A percentile compares a stretch with the other conserved stretches of the same genome.
These are phyloP conservation scores for Vanderwaltozyma polyspora DNA, from an alignment of 805 yeast species.

Conservation along the genomic window DNA sequence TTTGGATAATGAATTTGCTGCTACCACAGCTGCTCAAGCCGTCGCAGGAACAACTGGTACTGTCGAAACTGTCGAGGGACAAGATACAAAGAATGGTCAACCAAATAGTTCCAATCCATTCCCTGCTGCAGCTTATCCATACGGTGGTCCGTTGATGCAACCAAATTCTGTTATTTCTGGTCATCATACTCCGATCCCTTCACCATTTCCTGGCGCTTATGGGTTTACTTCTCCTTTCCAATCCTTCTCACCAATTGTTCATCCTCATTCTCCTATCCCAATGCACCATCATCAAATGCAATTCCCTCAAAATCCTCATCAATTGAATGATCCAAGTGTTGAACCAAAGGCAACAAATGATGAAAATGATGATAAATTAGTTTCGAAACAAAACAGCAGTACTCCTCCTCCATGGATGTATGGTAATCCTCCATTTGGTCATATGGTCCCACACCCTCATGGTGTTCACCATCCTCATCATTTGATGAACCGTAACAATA, in stretches of 20 bases:
- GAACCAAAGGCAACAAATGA: neutral
- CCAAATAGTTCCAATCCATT: conserved; percentile 5
- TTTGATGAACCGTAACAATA: conserved; percentile 11
- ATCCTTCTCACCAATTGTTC: conserved; percentile 23
- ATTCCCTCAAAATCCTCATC: conserved; percentile 2
- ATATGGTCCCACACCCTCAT: conserved; percentile 20
- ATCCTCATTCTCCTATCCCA: conserved; percentile 19
- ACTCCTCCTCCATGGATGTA: conserved; percentile 28
- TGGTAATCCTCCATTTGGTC: conserved; percentile 21
- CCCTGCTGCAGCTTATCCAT: conserved; percentile 25
- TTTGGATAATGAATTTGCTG: conserved; percentile 8
- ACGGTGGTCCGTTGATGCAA: conserved; percentile 24
- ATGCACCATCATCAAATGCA: conserved; percentile 12
- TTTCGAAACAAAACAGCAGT: conserved; percentile 14
- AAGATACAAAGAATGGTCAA: neutral
- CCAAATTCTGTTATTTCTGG: conserved; percentile 22
- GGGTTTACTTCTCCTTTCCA: conserved; percentile 27
- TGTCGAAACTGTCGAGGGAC: neutral
- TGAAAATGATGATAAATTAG: conserved; percentile 1
- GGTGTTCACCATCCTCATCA: conserved; percentile 14
- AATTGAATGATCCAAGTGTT: neutral
- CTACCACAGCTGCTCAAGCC: neutral
- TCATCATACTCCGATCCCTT: conserved; percentile 18
- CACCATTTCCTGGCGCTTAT: conserved; percentile 25
- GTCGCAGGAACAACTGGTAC: conserved; percentile 5